Evolutionary conservation across 2,329 filamentous ascomycete genomes (phyloP), one percentile per base, ranked within the genome.

Genomic region (Diatrype stigma): DNA sequence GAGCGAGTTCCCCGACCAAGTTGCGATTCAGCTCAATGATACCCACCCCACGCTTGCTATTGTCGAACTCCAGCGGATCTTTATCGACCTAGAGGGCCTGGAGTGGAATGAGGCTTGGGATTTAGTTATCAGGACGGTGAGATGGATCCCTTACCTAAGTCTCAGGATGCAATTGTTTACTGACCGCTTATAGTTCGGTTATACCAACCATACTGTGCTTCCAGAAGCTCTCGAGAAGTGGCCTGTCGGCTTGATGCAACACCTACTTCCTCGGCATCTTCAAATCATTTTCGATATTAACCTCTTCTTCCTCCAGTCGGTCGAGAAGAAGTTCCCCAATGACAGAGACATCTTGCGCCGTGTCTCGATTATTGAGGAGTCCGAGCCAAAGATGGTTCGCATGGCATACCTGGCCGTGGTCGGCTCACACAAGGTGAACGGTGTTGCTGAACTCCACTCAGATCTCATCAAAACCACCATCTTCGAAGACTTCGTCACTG

Each of bases 221-320:
- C 93, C 94, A 0, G 94, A 99, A 71, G 94, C 94, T 23, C 76
- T 97, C 45, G 94, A 99, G 81, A 99, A 97, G 74, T 99, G 94
- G 94, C 92, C 93, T 2, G 93, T 99, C 34, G 88, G 90, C 44
- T 75, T 99, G 52, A 74, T 99, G 65, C 92, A 97, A 73, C 88
- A 96, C 64, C 82, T 99, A 22, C 84, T 99, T 16, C 94, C 94
- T 19, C 86, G 94, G 51, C 94, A 99, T 69, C 78, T 99, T 48
- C 90, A 96, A 69, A 96, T 97, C 66, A 97, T 97, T 64, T 97
- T 95, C 71, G 94, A 99, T 63, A 95, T 99, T 77, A 99, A 99
- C 73, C 73, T 97, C 44, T 87, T 84, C 69, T 99, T 99, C 81
- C 73, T 99, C 45, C 93, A 97, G 66, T 78, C 73, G 19, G 93